Evolutionary conservation across 306 rosid species (phyloP), one percentile per base, ranked within the genome.

Genomic region (Crotalaria pallida): DNA sequence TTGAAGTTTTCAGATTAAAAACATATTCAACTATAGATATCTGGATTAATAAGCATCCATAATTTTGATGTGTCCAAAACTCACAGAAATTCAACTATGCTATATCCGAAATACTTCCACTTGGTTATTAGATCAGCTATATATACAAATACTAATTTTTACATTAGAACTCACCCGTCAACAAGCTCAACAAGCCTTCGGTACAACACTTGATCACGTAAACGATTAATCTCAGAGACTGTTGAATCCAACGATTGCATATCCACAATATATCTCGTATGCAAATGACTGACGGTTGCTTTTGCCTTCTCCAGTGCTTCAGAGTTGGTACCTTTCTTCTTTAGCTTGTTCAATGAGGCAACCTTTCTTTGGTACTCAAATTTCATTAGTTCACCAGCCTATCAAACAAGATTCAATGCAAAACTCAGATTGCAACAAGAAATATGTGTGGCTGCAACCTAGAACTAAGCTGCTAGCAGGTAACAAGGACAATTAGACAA

Each of bases 191-290:
- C 88, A 71, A 94, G 97, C 67, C 83, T 87, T 22, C 91, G 96
- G 83, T 86, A 87, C 76, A 94, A 72, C 78, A 82, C 97, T 13
- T 89, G 79, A 29, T 94, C 99, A 17, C 99, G 92, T 81, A 94
- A 79, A 1, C 91, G 89, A 75, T 82, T 89, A 75, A 94, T 94
- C 91, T 94, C 97, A 1, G 88, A 82, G 56, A 94, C 96, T 10
- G 99, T 94, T 24, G 99, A 94, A 78, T 94, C 99, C 99, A 94
- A 69, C 81, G 99, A 87, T 74, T 94, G 99, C 96, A 94, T 91
- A 78, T 94, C 99, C 41, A 94, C 99, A 71, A 91, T 94, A 81
- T 94, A 94, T 83, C 97, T 84, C 11, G 99, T 94, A 71, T 91
- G 99, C 82, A 94, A 86, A 80, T 84, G 97, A 79, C 96, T 94